A percentile compares a stretch with the other conserved stretches of the same genome.
These are phyloP conservation scores for Pleurotus eryngii DNA, from an alignment of 768 basidiomycete genomes.

Conservation along the genomic window DNA sequence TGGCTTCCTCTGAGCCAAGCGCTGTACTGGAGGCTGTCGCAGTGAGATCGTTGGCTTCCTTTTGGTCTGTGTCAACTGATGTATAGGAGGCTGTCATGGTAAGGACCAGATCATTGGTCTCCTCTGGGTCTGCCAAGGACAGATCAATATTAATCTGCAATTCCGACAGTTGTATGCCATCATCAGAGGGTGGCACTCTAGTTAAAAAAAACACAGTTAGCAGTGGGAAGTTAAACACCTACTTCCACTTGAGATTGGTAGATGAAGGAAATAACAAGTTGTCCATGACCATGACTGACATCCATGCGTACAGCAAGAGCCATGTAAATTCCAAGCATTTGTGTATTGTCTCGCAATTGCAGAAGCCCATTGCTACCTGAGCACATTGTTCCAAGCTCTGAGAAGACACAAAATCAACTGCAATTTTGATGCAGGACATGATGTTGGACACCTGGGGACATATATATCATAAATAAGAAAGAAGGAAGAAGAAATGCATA, in stretches of 20 bases:
- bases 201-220: not conserved
- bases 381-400: not conserved
- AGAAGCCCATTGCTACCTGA: not conserved
- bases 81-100: no score
- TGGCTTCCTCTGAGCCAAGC: no score
- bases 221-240: not conserved
- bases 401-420: slow-evolving; percentile 1
- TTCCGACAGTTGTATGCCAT: no score
- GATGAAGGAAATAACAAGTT: not conserved
- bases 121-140: no score
- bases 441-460: slow-evolving; percentile 3
- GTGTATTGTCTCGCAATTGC: not conserved
- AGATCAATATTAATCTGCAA: no score
- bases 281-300: not conserved
- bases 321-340: not conserved
- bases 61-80: no score
- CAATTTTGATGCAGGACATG: slow-evolving; percentile 2
- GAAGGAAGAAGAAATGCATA: slow-evolving; percentile 20
- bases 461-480: not conserved
- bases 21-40: no score
- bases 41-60: no score
- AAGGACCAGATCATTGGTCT: no score
- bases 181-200: no score
- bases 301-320: not conserved
- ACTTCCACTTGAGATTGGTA: not conserved